A percentile compares a stretch with the other conserved stretches of the same genome.
These are phyloP conservation scores for Paraleonurus japonicus DNA, from an alignment of 257 asterid genomes.

Conservation along the genomic window DNA sequence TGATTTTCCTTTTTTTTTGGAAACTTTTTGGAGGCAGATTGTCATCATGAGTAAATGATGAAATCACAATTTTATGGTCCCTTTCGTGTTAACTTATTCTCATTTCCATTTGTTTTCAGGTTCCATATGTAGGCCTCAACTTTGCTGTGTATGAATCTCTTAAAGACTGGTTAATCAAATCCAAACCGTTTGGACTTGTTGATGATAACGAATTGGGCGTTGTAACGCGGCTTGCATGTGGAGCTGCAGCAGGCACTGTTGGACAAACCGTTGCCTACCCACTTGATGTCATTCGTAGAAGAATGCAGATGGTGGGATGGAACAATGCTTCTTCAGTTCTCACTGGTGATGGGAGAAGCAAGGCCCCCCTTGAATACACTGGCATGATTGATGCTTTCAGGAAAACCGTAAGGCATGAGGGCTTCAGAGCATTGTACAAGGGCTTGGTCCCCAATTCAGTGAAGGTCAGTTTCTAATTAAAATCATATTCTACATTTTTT, in stretches of 20 bases:
- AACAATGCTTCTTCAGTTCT: slow-evolving; percentile 76
- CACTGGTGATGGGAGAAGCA: slow-evolving; percentile 77
- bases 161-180: slow-evolving; percentile 76
- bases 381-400: slow-evolving; percentile 97
- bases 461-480: slow-evolving; percentile 58
- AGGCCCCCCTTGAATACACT: slow-evolving; percentile 62
- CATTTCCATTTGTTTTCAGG: slow-evolving; percentile 43
- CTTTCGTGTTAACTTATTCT: slow-evolving; percentile 16
- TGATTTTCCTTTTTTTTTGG: background rate
- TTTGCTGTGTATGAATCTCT: slow-evolving; percentile 94
- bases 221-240: slow-evolving; percentile 86
- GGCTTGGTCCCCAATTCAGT: slow-evolving; percentile 95
- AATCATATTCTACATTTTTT: slow-evolving; percentile 2
- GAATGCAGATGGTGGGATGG: slow-evolving; percentile 99
- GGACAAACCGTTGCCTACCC: slow-evolving; percentile 99
- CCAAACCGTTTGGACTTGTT: slow-evolving; percentile 64
- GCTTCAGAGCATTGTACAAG: slow-evolving; percentile 85
- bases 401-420: slow-evolving; percentile 89
- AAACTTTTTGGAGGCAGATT: slow-evolving; percentile 10
- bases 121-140: slow-evolving; percentile 95
- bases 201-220: slow-evolving; percentile 81
- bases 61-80: background rate
- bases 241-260: slow-evolving; percentile 94
- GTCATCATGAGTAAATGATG: background rate
- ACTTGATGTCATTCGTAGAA: slow-evolving; percentile 89